A percentile compares a stretch with the other conserved stretches of the same genome.
These are phyloP conservation scores for Discostella stelligeroides DNA, from an alignment of 108 stramenopile genomes.

Conservation along the genomic window DNA sequence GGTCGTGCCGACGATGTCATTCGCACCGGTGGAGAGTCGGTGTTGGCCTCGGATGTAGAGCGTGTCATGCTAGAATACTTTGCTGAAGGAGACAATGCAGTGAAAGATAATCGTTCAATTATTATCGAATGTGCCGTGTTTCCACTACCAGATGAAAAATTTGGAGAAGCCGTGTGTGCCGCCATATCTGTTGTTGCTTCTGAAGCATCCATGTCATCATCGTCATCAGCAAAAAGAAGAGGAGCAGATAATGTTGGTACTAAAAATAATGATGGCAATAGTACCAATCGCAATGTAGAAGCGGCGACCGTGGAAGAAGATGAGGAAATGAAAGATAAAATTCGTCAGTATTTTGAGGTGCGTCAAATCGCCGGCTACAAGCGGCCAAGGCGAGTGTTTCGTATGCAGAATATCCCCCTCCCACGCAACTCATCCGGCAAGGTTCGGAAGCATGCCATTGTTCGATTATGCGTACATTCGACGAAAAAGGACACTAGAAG, in stretches of 20 bases:
- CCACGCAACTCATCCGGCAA: conserved; percentile 84
- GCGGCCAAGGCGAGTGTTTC: conserved; percentile 60
- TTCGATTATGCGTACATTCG: conserved; percentile 6
- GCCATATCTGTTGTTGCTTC: conserved; percentile 56
- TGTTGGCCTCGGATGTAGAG: conserved; percentile 90
- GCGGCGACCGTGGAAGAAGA: not conserved
- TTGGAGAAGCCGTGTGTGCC: conserved; percentile 78
- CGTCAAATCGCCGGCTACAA: conserved; percentile 76
- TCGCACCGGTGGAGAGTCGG: conserved; percentile 91
- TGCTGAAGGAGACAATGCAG: not conserved
- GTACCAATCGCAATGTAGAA: not conserved
- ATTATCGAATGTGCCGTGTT: conserved; percentile 80
- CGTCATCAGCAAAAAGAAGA: not conserved
- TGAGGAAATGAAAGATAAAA: not conserved
- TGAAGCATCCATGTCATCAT: not conserved
- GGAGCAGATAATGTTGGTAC: not conserved
- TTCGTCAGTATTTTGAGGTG: conserved; percentile 57
- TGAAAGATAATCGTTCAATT: no score
- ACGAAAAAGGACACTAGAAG: no score
- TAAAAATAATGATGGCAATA: conserved; percentile 10
- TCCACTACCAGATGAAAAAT: conserved; percentile 66
- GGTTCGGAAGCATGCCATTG: conserved; percentile 60
- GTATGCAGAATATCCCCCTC: conserved; percentile 40
- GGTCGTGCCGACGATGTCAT: conserved; percentile 84
- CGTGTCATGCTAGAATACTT: conserved; percentile 40